These are phyloP conservation scores for Gossypium gossypioides DNA, from an alignment of 441 rosid genomes.

Conservation along the genomic window DNA sequence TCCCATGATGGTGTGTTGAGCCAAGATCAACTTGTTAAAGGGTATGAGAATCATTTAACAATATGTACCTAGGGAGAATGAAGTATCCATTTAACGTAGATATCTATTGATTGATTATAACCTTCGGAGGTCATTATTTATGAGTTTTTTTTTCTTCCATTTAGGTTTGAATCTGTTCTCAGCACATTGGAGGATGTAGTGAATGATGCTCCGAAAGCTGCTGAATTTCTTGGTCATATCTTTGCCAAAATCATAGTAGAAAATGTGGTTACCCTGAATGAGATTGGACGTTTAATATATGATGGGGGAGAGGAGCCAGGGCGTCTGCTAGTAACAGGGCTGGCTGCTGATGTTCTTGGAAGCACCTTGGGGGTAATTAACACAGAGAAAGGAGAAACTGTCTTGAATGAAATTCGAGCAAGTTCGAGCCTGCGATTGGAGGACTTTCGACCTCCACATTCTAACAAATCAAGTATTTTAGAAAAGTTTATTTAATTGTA, in stretches of 20 bases:
- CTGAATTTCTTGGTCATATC: slow-evolving; percentile 46
- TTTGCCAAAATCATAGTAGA: slow-evolving; percentile 47
- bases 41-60: slow-evolving; percentile 37
- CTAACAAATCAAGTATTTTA: slow-evolving; percentile 13
- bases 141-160: background rate
- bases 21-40: slow-evolving; percentile 51
- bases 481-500: slow-evolving; percentile 42
- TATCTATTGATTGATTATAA: background rate
- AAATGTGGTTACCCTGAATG: slow-evolving; percentile 39
- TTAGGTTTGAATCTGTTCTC: slow-evolving; percentile 73
- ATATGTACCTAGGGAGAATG: background rate
- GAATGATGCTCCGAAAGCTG: slow-evolving; percentile 45
- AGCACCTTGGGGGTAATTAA: slow-evolving; percentile 56
- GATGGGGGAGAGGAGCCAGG: slow-evolving; percentile 76
- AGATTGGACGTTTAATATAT: slow-evolving; percentile 44
- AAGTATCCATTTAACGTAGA: background rate
- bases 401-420: slow-evolving; percentile 36
- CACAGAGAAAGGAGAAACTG: slow-evolving; percentile 53
- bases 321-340: slow-evolving; percentile 45
- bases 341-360: slow-evolving; percentile 82
- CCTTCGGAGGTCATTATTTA: background rate
- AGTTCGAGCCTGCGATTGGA: slow-evolving; percentile 61
- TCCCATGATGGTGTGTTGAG: slow-evolving; percentile 42
- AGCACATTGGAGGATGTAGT: slow-evolving; percentile 71
- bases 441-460: slow-evolving; percentile 61